Evolutionary conservation across 1,284 basidiomycete genomes (phyloP), one percentile per base, ranked within the genome.

Genomic region (Pseudozyma hubeiensis): DNA sequence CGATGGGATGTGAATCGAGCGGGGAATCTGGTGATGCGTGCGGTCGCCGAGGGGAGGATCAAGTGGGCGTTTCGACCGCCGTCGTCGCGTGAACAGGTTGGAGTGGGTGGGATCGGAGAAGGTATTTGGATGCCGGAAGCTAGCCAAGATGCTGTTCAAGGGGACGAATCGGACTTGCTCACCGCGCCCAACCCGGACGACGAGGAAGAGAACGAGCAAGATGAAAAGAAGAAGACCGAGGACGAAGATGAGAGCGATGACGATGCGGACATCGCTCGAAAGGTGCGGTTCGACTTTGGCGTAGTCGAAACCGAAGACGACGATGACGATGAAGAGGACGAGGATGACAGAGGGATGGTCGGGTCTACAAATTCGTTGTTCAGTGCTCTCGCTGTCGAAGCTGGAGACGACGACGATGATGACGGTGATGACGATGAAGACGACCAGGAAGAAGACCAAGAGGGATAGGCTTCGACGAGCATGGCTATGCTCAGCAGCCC

Each of bases 1-100:
- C 85, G 94, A 61, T 91, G 93, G 8, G 94, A 97, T 85, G 87
- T 91, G 17, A 91, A 93, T 81, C 88, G 94, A 48, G 93, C 93
- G 1, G 94, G 93, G 17, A 94, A 96, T 81, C 88, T 90, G 24
- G 91, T 90, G 10, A 71, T 77, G 58, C 78, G 82, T 34, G 86
- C 88, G 7, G 86, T 94, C 24, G 91, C 93, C 0, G 92, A 95
- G 84, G 91, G 92, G 16, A 87, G 87, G 73, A 87, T 94, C 54
- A 87, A 87, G 43, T 96, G 93, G 93, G 91, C 89, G 19, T 95
- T 94, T 34, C 53, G 68, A 1, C 74, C 78, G 13, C 72, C 78
- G 31, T 29, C 39, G 8, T 29, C 39, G 8, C 16, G 46, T 8
- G 41, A 17, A 4, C 9, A 30, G 17, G 17, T 8, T 7, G 53